These are phyloP conservation scores for Acidomyces sp. DNA, from an alignment of 495 filamentous ascomycete genomes.

Conservation along the genomic window DNA sequence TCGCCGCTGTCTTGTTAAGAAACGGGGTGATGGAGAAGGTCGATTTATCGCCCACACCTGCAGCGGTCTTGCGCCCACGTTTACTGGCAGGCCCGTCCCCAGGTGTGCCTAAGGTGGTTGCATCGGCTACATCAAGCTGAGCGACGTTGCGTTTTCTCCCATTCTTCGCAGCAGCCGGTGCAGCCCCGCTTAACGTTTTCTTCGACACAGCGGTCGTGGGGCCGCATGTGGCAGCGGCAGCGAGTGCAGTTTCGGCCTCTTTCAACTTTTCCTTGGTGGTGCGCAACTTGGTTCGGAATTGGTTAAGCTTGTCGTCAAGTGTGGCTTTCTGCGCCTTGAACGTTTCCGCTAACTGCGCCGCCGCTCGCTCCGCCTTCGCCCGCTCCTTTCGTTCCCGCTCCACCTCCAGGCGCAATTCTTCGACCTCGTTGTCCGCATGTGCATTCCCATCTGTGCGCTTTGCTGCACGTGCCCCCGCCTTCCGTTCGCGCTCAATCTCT, in stretches of 20 bases:
- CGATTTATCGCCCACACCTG: slow-evolving; percentile 62
- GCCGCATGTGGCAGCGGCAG: slow-evolving; percentile 31
- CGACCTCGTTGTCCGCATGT: slow-evolving; percentile 20
- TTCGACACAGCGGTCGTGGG: slow-evolving; percentile 27
- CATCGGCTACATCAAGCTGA: slow-evolving; percentile 34
- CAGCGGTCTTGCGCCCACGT: slow-evolving; percentile 26
- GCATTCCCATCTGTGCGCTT: slow-evolving; percentile 17
- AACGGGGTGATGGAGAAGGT: slow-evolving; percentile 88
- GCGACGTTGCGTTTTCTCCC: slow-evolving; percentile 36
- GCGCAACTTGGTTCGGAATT: slow-evolving; percentile 51
- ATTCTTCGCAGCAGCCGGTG: slow-evolving; percentile 23
- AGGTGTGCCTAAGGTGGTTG: slow-evolving; percentile 50
- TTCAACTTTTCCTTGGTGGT: slow-evolving; percentile 59
- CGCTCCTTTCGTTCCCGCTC: slow-evolving; percentile 33
- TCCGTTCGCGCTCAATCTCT: slow-evolving; percentile 21
- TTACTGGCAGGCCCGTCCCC: slow-evolving; percentile 41
- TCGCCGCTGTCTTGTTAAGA: slow-evolving; percentile 60
- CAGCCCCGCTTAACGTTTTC: slow-evolving; percentile 2
- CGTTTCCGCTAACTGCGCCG: slow-evolving; percentile 28
- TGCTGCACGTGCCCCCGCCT: slow-evolving; percentile 15
- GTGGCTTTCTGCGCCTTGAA: slow-evolving; percentile 43
- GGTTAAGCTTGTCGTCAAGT: slow-evolving; percentile 54
- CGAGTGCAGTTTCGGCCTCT: slow-evolving; percentile 35
- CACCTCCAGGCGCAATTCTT: slow-evolving; percentile 31
- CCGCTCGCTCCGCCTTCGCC: slow-evolving; percentile 29